These are phyloP conservation scores for Handroanthus guayacan DNA, from an alignment of 257 asterid species.

Conservation along the genomic window DNA sequence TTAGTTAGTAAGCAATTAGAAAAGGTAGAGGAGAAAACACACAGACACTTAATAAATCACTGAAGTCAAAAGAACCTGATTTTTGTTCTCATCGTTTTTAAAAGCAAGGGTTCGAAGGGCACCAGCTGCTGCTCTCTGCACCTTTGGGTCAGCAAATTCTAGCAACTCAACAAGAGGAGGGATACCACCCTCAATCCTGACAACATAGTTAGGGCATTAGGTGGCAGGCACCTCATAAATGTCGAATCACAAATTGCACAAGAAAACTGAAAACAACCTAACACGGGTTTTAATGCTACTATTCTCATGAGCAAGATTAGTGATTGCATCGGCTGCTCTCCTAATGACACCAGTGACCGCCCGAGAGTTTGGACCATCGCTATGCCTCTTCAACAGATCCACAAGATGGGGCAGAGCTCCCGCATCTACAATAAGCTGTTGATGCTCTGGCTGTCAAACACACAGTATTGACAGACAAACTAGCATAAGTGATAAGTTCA, in stretches of 20 bases:
- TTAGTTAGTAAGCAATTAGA: constrained; percentile 32
- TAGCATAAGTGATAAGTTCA: background rate
- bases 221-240: background rate
- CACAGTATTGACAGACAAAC: constrained; percentile 18
- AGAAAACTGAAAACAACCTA: constrained; percentile 56
- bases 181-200: constrained; percentile 92
- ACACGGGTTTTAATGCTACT: constrained; percentile 93
- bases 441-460: constrained; percentile 93
- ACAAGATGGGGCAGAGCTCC: constrained; percentile 98
- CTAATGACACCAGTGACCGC: constrained; percentile 85
- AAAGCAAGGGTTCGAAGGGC: constrained; percentile 97
- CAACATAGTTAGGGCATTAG: constrained; percentile 27
- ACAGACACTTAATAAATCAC: constrained; percentile 6
- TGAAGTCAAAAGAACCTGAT: constrained; percentile 63
- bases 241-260: constrained; percentile 8
- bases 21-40: background rate
- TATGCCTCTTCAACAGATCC: constrained; percentile 76
- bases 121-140: constrained; percentile 99
- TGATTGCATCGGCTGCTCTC: constrained; percentile 97
- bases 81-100: constrained; percentile 95
- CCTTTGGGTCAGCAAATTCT: constrained; percentile 88
- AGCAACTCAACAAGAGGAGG: constrained; percentile 99
- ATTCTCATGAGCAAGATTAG: constrained; percentile 98
- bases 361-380: constrained; percentile 66
- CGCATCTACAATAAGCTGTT: constrained; percentile 93